Evolutionary conservation across 2,329 filamentous ascomycete genomes (phyloP), one percentile per base, ranked within the genome.

Genomic region (Tympanopsis confertula): DNA sequence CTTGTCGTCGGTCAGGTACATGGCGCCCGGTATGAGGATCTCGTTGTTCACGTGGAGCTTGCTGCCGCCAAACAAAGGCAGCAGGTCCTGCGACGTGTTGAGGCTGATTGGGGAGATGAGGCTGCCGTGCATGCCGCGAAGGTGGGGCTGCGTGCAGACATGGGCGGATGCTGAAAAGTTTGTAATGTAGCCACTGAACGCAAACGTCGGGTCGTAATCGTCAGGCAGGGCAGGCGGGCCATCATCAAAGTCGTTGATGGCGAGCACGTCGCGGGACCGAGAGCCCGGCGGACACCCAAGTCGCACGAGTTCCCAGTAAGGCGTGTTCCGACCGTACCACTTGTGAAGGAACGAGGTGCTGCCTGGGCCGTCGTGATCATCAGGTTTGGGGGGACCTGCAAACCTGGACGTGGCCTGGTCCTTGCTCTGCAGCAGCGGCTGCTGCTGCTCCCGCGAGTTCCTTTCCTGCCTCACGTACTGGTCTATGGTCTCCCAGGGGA

Each of bases 31-130:
- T 43, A 79, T 75, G 20, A 79, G 56, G 38, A 80, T 76, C 47
- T 80, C 75, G 45, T 72, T 78, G 50, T 79, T 79, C 44, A 73
- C 63, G 22, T 67, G 70, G 32, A 76, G 63, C 50, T 80, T 80
- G 47, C 69, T 78, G 43, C 76, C 74, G 36, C 72, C 65, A 45
- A 80, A 79, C 15, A 80, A 58, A 5, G 76, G 75, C 12, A 78
- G 58, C 13, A 79, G 58, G 39, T 72, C 67, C 33, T 65, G 61
- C 3, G 69, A 71, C 7, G 66, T 64, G 13, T 65, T 58, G 37
- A 74, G 54, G 35, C 62, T 68, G 32, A 68, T 61, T 32, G 70
- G 64, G 38, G 71, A 64, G 47, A 73, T 67, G 35, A 80, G 64
- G 44, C 73, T 69, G 3, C 74, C 72, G 44, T 80, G 76, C 39